These are phyloP conservation scores for Hymenoscyphus fructigenus DNA, from an alignment of 2,329 filamentous ascomycete species.

Conservation along the genomic window DNA sequence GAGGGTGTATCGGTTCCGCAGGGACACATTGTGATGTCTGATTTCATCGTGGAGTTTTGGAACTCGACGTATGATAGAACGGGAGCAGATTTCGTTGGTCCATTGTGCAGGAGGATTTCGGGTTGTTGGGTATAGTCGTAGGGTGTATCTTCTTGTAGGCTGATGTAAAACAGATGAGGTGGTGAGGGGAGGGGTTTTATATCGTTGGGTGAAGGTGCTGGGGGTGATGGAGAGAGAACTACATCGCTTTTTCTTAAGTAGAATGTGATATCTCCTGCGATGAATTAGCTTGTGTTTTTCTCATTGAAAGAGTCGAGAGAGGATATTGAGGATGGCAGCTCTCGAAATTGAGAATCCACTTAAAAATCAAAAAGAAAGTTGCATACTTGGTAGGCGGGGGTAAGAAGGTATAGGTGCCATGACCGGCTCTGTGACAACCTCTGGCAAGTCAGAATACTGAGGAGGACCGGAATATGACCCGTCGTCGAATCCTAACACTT, in stretches of 20 bases:
- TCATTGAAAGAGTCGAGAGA: background rate
- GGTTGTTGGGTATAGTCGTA: constrained; percentile 21
- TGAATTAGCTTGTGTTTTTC: background rate
- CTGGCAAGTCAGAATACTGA: constrained; percentile 14
- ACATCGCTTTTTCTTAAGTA: constrained; percentile 27
- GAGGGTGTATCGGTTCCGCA: constrained; percentile 14
- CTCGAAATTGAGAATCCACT: background rate
- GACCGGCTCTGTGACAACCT: constrained; percentile 12
- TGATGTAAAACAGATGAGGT: constrained; percentile 31
- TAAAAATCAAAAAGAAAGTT: background rate
- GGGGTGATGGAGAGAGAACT: constrained; percentile 27
- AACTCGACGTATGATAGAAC: constrained; percentile 31
- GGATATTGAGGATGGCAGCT: no score
- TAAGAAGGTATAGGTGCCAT: constrained; percentile 15
- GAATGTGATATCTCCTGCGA: constrained; percentile 28
- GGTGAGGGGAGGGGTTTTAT: constrained; percentile 27
- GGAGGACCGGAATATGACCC: constrained; percentile 11
- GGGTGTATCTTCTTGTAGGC: constrained; percentile 24
- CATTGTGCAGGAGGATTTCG: constrained; percentile 30
- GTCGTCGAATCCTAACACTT: constrained; percentile 34
- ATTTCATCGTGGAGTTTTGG: constrained; percentile 26
- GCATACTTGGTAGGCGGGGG: constrained; percentile 23
- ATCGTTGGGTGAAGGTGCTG: constrained; percentile 24
- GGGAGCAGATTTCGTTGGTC: constrained; percentile 23
- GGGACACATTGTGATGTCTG: constrained; percentile 31